A percentile compares a stretch with the other conserved stretches of the same genome.
Evolutionary conservation across 495 filamentous ascomycete genomes (phyloP).

Genomic region (Xylaria nigripes): DNA sequence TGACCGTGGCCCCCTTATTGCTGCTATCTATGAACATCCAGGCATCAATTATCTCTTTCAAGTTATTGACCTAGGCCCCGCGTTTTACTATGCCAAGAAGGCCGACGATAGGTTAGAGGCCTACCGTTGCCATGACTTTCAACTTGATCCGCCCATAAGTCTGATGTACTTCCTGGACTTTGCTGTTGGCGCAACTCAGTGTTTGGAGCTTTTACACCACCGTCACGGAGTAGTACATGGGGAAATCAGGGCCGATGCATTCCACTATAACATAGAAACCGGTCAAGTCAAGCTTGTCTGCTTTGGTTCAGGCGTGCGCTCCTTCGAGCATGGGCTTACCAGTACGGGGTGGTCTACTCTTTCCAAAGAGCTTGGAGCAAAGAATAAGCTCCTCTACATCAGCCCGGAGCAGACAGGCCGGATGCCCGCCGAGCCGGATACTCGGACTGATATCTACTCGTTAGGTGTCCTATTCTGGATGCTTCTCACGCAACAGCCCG

Average conservation of each 20-base stretch:
- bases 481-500: slow-evolving; percentile 66
- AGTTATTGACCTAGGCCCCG: slow-evolving; percentile 67
- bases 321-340: slow-evolving; percentile 80
- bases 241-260: slow-evolving; percentile 79
- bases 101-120: slow-evolving; percentile 41
- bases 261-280: slow-evolving; percentile 65
- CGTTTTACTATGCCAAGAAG: slow-evolving; percentile 51
- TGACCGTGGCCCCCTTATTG: slow-evolving; percentile 57
- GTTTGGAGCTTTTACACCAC: slow-evolving; percentile 79
- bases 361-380: slow-evolving; percentile 68
- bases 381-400: slow-evolving; percentile 79
- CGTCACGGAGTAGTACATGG: slow-evolving; percentile 75
- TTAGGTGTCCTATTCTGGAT: slow-evolving; percentile 81
- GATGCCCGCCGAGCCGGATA: slow-evolving; percentile 82
- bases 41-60: slow-evolving; percentile 64
- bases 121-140: slow-evolving; percentile 25
- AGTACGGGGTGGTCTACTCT: slow-evolving; percentile 77
- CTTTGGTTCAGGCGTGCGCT: slow-evolving; percentile 72
- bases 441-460: slow-evolving; percentile 82
- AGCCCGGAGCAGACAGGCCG: slow-evolving; percentile 88
- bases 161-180: slow-evolving; percentile 75
- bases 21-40: slow-evolving; percentile 70
- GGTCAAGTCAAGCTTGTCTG: slow-evolving; percentile 69
- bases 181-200: slow-evolving; percentile 76
- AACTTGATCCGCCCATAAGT: slow-evolving; percentile 52